Conservation (phyloP, 805 yeast genomes). For the Wickerhamiella hasegawae region DNA sequence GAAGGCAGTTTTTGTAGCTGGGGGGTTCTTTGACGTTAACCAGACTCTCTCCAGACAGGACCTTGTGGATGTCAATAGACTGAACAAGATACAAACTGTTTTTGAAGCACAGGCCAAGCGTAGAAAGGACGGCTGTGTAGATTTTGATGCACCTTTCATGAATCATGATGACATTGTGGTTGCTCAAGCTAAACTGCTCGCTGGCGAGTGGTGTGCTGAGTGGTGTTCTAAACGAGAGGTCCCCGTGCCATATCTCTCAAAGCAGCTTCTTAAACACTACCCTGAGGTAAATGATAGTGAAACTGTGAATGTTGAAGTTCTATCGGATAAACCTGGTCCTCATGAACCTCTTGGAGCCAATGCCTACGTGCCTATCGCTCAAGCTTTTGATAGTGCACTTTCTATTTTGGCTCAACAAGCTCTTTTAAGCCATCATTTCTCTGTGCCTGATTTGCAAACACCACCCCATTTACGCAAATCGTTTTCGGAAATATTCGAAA, state of each 20-base stretch:
- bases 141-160: neutral
- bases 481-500: neutral
- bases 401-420: constrained; percentile 9
- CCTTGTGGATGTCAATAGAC: neutral
- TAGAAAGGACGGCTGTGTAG: neutral
- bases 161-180: neutral
- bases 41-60: neutral
- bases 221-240: neutral
- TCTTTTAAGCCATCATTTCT: neutral
- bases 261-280: constrained; percentile 1
- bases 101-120: neutral
- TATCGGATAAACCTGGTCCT: constrained; percentile 5
- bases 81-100: neutral
- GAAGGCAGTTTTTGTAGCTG: neutral
- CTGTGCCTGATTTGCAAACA: neutral
- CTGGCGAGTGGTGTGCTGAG: constrained; percentile 2
- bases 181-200: neutral
- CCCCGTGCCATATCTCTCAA: constrained; percentile 4
- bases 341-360: constrained; percentile 7
- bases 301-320: constrained; percentile 4
- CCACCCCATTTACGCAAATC: neutral
- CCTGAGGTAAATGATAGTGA: constrained; percentile 2
- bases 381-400: constrained; percentile 12
- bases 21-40: neutral
- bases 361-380: constrained; percentile 12